These are phyloP conservation scores for Pythium vanterpoolii DNA, from an alignment of 352 stramenopile genomes.

Conservation along the genomic window DNA sequence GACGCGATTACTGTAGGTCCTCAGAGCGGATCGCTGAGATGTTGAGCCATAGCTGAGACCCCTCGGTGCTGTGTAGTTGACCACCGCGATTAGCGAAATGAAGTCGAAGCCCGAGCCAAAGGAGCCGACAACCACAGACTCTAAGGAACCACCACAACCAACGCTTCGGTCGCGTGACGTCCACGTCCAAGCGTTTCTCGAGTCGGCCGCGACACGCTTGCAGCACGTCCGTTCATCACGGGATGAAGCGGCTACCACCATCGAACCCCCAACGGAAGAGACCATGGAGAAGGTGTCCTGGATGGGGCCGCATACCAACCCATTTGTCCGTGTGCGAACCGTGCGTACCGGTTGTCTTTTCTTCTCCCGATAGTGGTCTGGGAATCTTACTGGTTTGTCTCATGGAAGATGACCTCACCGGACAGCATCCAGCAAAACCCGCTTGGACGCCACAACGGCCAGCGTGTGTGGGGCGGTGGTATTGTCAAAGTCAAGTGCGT, in stretches of 20 bases:
- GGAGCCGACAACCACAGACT: neutral
- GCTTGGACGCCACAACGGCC: constrained; percentile 42
- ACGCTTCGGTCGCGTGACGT: neutral
- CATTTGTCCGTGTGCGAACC: constrained; percentile 1
- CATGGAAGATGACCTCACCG: constrained; percentile 26
- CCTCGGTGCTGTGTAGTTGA: constrained; percentile 1
- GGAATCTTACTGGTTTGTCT: neutral
- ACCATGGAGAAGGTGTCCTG: neutral
- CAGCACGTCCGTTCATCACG: constrained; percentile 15
- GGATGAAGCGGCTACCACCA: neutral
- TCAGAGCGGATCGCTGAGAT: too few species aligned
- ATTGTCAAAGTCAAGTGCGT: constrained; percentile 50
- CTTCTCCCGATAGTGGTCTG: neutral
- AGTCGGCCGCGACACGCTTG: constrained; percentile 37
- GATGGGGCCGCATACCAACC: constrained; percentile 10
- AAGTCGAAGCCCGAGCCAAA: neutral
- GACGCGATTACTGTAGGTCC: constrained; percentile 27
- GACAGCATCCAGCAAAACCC: constrained; percentile 51
- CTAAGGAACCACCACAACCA: neutral
- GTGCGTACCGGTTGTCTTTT: constrained; percentile 3
- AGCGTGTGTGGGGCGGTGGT: constrained; percentile 59
- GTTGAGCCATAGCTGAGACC: too few species aligned
- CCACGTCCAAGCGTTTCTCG: constrained; percentile 36
- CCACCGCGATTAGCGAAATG: neutral
- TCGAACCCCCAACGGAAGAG: neutral